Base-by-base conservation (phyloP, 352 stramenopile genomes). In the Globisporangium nunn region DNA sequence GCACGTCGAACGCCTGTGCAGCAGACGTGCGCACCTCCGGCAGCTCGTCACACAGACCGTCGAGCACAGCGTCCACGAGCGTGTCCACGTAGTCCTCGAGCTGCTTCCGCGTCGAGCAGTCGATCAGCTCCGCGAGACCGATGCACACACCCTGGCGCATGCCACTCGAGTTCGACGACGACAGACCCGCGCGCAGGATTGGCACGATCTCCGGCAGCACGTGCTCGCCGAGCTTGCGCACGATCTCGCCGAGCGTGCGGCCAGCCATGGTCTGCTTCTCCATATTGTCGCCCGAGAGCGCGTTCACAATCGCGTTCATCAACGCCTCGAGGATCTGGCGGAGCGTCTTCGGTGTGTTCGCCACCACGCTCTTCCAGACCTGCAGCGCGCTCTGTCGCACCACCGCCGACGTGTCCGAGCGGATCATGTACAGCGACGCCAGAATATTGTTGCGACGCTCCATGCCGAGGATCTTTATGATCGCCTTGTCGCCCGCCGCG, bases 291-390 rank as follows among this genome's bases (percentile, higher is more conserved):
- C 88, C 88, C 14, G 94, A 97, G 41, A 99, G 82, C 50, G 96
- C 88, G n/a, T 78, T 81, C 39, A 99, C 96, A 60, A 99, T 98
- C 40, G 96, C 82, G 44, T 83, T 79, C 64, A 99, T 98, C 45
- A 99, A 80, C 54, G 95, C 86, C 44, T 93, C 91, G 54, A 99
- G 78, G 71, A 99, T 99, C 70, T 99, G 96, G 63, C 94, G 88
- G 58, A 99, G 72, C 5, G 96, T 98, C 72, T 93, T 93, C 5
- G 96, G 96, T 29, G 97, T 99, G 77, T 98, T 99, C 45, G 78
- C 72, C 4, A 99, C 97, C 30, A 99, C 91, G 60, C 95, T 99
- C 86, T 99, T 99, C 97, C 97, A 99, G 18, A 96, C 85, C 71
- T 99, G 94, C 40, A 99, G 71, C 41, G 98, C 95, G 56, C 80